Base-by-base conservation (phyloP, 2,329 filamentous ascomycete genomes). In the Penicillium occitanis region DNA sequence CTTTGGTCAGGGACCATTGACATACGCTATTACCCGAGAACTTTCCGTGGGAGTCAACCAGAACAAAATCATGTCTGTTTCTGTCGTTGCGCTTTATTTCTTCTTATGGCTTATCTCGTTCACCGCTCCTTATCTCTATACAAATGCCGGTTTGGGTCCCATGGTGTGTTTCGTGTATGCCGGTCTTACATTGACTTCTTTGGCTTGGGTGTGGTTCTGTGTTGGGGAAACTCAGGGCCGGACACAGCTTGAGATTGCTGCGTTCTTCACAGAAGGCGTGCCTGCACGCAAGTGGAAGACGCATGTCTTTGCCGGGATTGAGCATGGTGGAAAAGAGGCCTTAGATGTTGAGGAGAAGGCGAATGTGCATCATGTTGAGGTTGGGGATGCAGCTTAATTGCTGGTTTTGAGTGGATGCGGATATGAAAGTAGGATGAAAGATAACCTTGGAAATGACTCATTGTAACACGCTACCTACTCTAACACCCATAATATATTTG, bases 131-230 rank as follows among this genome's bases (percentile, higher is more conserved):
- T 57, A 63, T 44, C 61, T 63, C 14, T 63, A 63, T n/a, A 55
- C 35, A 17, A 63, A 40, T 17, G 61, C 61, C 17, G 61, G 50
- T 1, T 37, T 63, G 25, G 61, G 61, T 7, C 61, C 61, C 7
- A 63, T 63, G 61, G 48, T 63, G 14, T 37, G 61, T 35, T 63
- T 63, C 14, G 61, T 63, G 37, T 63, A 63, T 25, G 61, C 61
- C 8, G 61, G 50, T 25, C 51, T 50, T 6, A 44, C 61, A 35
- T 28, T 63, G n/a, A 63, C 61, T 13, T 63, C 61, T n/a, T 14
- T 63, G 13, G 35, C 42, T 10, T 63, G 61, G 61, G 50, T 57
- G 35, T 63, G 51, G 61, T 58, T 57, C 10, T 64, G 61, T 37
- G 51, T 64, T 51, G 61, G 61, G 2, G 61, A 64, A 22, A 58